Percentiles rank a stretch among this genome's conserved stretches.
Conservation (phyloP, 2,329 filamentous ascomycete species). For the Xylaria sp. region DNA sequence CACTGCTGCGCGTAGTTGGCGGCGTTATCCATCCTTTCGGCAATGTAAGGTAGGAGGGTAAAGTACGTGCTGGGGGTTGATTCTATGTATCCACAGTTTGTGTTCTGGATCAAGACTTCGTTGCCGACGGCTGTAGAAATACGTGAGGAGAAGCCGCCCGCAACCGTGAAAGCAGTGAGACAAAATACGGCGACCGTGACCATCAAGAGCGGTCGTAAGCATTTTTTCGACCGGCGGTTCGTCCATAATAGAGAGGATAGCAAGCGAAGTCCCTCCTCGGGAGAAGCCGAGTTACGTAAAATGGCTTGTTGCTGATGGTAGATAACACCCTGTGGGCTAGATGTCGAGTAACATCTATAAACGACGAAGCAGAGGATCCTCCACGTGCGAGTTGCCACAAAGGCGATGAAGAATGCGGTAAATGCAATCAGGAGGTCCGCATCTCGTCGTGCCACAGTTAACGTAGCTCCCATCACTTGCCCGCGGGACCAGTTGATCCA, state of each 20-base stretch:
- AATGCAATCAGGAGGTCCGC: not conserved
- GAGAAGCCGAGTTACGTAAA: constrained; percentile 3
- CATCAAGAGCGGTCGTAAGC: not conserved
- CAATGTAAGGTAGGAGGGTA: too few relatives aligned
- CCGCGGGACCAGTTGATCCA: constrained; percentile 1
- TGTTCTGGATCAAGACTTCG: constrained; percentile 7
- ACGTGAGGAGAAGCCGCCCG: constrained; percentile 14
- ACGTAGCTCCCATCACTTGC: not conserved
- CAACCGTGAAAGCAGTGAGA: constrained; percentile 1
- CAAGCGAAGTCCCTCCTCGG: not conserved
- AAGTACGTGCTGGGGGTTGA: too few relatives aligned
- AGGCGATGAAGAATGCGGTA: not conserved
- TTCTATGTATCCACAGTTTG: constrained; percentile 10
- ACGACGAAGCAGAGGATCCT: not conserved
- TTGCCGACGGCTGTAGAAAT: constrained; percentile 7
- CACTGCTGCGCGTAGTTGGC: constrained; percentile 22
- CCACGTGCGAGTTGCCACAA: not conserved
- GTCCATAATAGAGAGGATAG: not conserved
- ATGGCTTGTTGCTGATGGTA: constrained; percentile 10
- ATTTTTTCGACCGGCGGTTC: not conserved
- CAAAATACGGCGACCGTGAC: not conserved
- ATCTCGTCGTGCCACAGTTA: not conserved
- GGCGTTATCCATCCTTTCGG: too few relatives aligned
- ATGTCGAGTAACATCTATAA: not conserved
- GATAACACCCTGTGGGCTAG: not conserved